A percentile compares a stretch with the other conserved stretches of the same genome.
Conservation (phyloP, 495 filamentous ascomycete genomes). For the Lophium mytilinum region DNA sequence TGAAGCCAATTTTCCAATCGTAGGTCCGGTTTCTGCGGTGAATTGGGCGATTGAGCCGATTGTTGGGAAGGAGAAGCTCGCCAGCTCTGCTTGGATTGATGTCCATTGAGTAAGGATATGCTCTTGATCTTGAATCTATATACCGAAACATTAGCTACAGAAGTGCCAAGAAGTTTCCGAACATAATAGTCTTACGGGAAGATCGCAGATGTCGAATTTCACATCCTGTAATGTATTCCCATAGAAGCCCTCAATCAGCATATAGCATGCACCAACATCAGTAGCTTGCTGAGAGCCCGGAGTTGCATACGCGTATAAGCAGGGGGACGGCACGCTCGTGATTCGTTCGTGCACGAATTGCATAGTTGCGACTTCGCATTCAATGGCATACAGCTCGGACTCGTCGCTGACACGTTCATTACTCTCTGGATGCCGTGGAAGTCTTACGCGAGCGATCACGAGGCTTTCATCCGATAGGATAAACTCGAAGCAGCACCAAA, state of each 20-base stretch:
- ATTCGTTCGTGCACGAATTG: conserved; percentile 13
- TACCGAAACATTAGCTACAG: not conserved
- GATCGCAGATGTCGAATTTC: conserved; percentile 16
- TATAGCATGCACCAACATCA: conserved; percentile 26
- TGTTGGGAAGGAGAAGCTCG: not conserved
- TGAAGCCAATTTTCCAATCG: conserved; percentile 1
- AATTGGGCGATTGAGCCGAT: conserved; percentile 4
- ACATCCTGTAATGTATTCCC: conserved; percentile 27
- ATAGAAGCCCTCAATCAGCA: conserved; percentile 32
- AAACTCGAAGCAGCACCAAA: conserved; percentile 31
- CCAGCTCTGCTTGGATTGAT: conserved; percentile 9
- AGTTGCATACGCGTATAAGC: conserved; percentile 23
- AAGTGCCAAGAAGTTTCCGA: not conserved
- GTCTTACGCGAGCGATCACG: conserved; percentile 19
- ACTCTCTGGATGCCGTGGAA: conserved; percentile 26
- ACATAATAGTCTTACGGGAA: conserved; percentile 20
- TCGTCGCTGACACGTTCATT: conserved; percentile 10
- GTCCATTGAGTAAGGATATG: conserved; percentile 31
- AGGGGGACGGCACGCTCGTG: not conserved
- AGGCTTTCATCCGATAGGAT: conserved; percentile 17
- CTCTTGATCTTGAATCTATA: conserved; percentile 12
- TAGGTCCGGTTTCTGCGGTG: not conserved
- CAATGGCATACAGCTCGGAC: conserved; percentile 11
- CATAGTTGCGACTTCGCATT: conserved; percentile 29
- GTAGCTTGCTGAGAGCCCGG: conserved; percentile 17